A percentile compares a stretch with the other conserved stretches of the same genome.
Conservation (phyloP, 495 filamentous ascomycete genomes). For the Penicillium longicatenatum region DNA sequence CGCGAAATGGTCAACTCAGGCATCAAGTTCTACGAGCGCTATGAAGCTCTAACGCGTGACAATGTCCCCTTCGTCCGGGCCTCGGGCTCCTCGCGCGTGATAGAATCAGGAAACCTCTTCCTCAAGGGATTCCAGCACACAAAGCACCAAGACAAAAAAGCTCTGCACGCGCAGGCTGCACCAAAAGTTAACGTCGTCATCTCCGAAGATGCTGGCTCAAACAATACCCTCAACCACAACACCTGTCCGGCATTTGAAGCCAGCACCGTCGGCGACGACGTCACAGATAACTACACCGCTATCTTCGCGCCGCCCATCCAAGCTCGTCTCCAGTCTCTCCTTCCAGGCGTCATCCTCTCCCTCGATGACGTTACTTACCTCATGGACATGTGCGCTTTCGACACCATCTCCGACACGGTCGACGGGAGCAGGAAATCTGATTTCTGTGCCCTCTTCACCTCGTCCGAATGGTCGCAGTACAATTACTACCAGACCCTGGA, state of each 20-base stretch:
- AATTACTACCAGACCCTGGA: conserved; percentile 73
- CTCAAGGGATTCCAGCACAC: conserved; percentile 68
- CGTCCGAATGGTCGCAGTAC: conserved; percentile 70
- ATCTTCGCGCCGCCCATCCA: conserved; percentile 64
- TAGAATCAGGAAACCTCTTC: conserved; percentile 73
- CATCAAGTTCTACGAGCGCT: conserved; percentile 69
- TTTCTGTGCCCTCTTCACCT: conserved; percentile 74
- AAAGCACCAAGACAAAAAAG: conserved; percentile 44
- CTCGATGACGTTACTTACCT: conserved; percentile 60
- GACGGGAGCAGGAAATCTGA: conserved; percentile 44
- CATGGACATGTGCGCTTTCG: conserved; percentile 87
- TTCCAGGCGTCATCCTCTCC: conserved; percentile 63
- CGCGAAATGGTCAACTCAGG: conserved; percentile 76
- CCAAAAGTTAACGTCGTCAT: conserved; percentile 65
- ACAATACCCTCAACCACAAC: conserved; percentile 77
- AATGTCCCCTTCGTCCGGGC: conserved; percentile 70
- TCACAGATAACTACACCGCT: conserved; percentile 54
- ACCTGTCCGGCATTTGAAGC: conserved; percentile 64
- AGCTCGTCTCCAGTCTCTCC: conserved; percentile 58
- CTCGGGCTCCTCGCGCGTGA: conserved; percentile 68
- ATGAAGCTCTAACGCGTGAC: conserved; percentile 55
- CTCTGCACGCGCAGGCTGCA: conserved; percentile 35
- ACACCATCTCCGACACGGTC: conserved; percentile 61
- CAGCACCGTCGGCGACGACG: conserved; percentile 45
- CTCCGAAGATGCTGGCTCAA: conserved; percentile 59